Evolutionary conservation across 2,329 filamentous ascomycete genomes (phyloP).

Genomic region (Colletotrichum lupini): DNA sequence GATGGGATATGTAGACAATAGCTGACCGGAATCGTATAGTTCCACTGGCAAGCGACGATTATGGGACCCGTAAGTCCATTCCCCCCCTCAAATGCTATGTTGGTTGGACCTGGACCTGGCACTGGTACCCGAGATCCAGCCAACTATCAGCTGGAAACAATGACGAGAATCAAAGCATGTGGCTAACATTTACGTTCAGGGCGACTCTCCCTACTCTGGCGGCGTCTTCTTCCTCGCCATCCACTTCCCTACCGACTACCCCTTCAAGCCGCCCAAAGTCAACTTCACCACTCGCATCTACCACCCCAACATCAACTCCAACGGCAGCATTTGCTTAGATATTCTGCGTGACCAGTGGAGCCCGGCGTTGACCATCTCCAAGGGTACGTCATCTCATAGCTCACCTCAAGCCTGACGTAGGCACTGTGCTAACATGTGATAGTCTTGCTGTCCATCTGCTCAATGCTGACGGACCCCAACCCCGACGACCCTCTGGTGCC

Average conservation of each 20-base stretch:
- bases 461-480: slow-evolving; percentile 99
- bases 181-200: slow-evolving; percentile 57
- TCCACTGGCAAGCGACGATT: slow-evolving; percentile 99
- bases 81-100: not conserved
- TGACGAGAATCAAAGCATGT: not conserved
- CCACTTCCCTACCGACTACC: slow-evolving; percentile 99
- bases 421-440: not conserved
- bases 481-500: slow-evolving; percentile 98
- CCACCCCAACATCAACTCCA: slow-evolving; percentile 99
- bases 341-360: slow-evolving; percentile 99
- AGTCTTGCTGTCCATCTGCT: slow-evolving; percentile 99
- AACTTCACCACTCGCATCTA: slow-evolving; percentile 99
- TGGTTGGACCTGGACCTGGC: not conserved
- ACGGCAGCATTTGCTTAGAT: slow-evolving; percentile 98
- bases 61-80: slow-evolving; percentile 91
- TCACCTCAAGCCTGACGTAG: not conserved
- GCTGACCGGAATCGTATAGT: slow-evolving; percentile 64
- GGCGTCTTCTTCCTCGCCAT: slow-evolving; percentile 99
- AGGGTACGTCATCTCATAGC: slow-evolving; percentile 71
- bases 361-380: slow-evolving; percentile 96
- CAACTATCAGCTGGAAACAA: not conserved
- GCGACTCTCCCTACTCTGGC: slow-evolving; percentile 96
- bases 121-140: not conserved
- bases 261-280: slow-evolving; percentile 99
- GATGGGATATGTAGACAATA: not conserved